A percentile compares a stretch with the other conserved stretches of the same genome.
These are phyloP conservation scores for Jamesozyma gamospora DNA, from an alignment of 805 yeast species.

Conservation along the genomic window DNA sequence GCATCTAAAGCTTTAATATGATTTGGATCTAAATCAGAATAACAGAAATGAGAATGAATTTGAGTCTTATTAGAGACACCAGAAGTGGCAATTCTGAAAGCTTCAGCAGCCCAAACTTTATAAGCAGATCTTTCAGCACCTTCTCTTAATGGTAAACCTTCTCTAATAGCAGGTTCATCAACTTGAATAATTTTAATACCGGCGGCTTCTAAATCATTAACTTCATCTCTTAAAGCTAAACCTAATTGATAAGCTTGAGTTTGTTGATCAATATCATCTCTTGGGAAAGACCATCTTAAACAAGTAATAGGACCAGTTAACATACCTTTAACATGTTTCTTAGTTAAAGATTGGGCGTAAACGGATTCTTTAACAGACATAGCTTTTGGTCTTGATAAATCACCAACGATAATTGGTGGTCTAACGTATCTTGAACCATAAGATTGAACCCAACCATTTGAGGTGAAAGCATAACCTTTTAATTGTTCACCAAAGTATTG, in stretches of 20 bases:
- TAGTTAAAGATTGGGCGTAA: constrained; percentile 93
- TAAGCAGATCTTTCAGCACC: constrained; percentile 95
- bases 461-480: constrained; percentile 96
- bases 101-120: constrained; percentile 98
- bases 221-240: constrained; percentile 97
- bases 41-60: constrained; percentile 99
- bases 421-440: constrained; percentile 99
- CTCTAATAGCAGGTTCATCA: constrained; percentile 99
- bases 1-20: constrained; percentile 99
- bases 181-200: constrained; percentile 98
- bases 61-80: constrained; percentile 94
- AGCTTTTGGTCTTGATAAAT: constrained; percentile 94
- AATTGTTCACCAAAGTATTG: constrained; percentile 99
- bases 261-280: constrained; percentile 91
- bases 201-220: constrained; percentile 94
- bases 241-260: constrained; percentile 94
- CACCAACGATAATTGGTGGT: constrained; percentile 99
- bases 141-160: constrained; percentile 98
- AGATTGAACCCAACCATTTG: constrained; percentile 99
- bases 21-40: constrained; percentile 98
- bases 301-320: constrained; percentile 99
- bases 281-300: constrained; percentile 99
- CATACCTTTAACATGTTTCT: constrained; percentile 99
- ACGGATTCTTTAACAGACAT: constrained; percentile 99
- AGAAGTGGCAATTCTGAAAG: constrained; percentile 98